Percentiles rank a stretch among this genome's conserved stretches.
phyloP scores from a whole-genome alignment of 225 moss, liverwort and hornwort species.

The Physcomitrium patens region DNA sequence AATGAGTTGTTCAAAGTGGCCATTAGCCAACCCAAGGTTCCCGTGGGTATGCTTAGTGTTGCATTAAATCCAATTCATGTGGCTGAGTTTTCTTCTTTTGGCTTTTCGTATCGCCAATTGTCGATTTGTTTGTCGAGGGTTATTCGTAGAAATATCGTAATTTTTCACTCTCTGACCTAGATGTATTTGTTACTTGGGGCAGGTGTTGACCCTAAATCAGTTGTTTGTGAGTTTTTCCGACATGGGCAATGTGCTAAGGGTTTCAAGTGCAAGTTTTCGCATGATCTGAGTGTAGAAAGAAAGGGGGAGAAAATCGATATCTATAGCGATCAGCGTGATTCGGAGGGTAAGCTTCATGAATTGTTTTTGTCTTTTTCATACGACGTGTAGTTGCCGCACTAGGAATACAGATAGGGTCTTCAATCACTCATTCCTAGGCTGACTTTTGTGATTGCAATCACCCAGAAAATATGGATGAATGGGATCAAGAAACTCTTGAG shows the following conservation, averaged over 20 bases:
- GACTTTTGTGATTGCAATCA: conserved; percentile 14
- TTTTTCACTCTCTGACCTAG: neutral
- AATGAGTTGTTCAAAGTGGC: conserved; percentile 99
- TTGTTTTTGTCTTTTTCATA: neutral
- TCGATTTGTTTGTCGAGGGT: too few species aligned
- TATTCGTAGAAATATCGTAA: too few species aligned
- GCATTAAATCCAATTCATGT: neutral
- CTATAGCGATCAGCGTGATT: conserved; percentile 95
- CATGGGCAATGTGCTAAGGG: conserved; percentile 98
- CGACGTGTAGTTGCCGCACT: neutral
- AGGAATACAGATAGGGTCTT: neutral
- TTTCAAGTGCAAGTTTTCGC: conserved; percentile 97
- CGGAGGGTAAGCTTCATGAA: conserved; percentile 31
- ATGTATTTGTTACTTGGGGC: conserved; percentile 17
- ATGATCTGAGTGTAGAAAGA: conserved; percentile 92
- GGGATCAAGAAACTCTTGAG: conserved; percentile 96
- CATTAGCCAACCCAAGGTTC: conserved; percentile 98
- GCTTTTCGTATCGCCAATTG: too few species aligned
- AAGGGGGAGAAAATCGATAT: conserved; percentile 99
- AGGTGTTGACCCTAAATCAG: conserved; percentile 98
- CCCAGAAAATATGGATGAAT: conserved; percentile 85
- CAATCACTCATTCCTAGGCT: neutral
- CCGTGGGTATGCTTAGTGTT: conserved; percentile 59
- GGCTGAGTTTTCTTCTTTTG: too few species aligned
- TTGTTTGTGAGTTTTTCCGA: conserved; percentile 95